Evolutionary conservation across 768 basidiomycete species (phyloP).

Genomic region (Pilatotrama ljubarskyi): DNA sequence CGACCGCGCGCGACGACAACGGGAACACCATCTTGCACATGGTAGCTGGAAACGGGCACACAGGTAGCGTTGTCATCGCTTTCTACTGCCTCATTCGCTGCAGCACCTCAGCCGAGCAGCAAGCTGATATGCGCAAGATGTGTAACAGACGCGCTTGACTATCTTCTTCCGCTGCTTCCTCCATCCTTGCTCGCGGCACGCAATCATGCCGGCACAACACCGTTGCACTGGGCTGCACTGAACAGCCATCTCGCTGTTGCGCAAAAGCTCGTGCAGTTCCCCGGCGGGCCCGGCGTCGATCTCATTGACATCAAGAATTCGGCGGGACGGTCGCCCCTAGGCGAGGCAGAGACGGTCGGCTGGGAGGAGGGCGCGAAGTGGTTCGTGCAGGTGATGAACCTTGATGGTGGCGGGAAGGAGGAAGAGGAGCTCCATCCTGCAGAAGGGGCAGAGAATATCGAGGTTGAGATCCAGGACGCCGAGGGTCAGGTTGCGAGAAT

Average conservation of each 20-base stretch:
- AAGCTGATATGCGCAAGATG: constrained; percentile 48
- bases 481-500: constrained; percentile 69
- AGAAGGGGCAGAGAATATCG: constrained; percentile 45
- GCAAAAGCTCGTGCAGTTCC: constrained; percentile 58
- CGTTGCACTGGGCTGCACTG: constrained; percentile 89
- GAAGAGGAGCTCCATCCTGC: constrained; percentile 41
- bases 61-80: constrained; percentile 51
- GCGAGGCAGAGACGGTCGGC: constrained; percentile 74
- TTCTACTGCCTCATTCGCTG: background rate
- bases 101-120: constrained; percentile 13
- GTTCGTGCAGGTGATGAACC: constrained; percentile 79
- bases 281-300: constrained; percentile 58
- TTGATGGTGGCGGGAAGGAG: constrained; percentile 50
- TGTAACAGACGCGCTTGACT: constrained; percentile 69
- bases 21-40: constrained; percentile 85
- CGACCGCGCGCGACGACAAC: constrained; percentile 64
- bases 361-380: constrained; percentile 86
- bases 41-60: constrained; percentile 86
- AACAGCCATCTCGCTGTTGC: constrained; percentile 73
- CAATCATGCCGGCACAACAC: constrained; percentile 76
- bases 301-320: constrained; percentile 77
- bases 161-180: constrained; percentile 62
- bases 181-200: constrained; percentile 56
- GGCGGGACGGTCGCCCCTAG: constrained; percentile 74
- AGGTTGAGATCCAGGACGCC: constrained; percentile 72